Conservation (phyloP, 805 yeast genomes). For the Monosporozyma aerobia region DNA sequence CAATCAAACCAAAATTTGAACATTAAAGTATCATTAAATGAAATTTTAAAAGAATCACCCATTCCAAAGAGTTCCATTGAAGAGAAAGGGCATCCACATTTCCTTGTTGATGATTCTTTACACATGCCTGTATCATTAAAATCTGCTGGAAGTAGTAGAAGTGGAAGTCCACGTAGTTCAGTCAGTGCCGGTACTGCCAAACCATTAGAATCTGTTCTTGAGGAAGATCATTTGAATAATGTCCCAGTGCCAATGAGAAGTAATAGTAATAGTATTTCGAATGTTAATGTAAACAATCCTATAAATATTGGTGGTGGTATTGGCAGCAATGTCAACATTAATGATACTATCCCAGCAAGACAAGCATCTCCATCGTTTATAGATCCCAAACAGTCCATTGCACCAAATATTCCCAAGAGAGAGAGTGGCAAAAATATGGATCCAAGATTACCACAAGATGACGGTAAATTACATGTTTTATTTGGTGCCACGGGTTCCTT, state of each 20-base stretch:
- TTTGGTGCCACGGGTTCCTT: conserved; percentile 87
- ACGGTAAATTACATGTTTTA: conserved; percentile 76
- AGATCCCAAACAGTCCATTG: conserved; percentile 6
- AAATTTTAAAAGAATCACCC: not conserved
- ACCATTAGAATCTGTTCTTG: conserved; percentile 9
- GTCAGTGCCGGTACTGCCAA: not conserved
- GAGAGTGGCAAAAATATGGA: conserved; percentile 44
- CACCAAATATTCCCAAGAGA: conserved; percentile 27
- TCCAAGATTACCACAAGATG: conserved; percentile 65
- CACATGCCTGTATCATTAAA: conserved; percentile 15
- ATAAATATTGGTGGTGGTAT: not conserved
- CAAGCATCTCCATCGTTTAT: not conserved
- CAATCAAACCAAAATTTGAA: not conserved
- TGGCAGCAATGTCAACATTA: not conserved
- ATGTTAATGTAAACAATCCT: not conserved
- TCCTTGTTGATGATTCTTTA: conserved; percentile 32
- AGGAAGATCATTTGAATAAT: conserved; percentile 3
- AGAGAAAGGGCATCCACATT: conserved; percentile 42
- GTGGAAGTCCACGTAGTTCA: conserved; percentile 14
- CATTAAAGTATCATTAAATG: not conserved
- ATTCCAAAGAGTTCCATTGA: not conserved
- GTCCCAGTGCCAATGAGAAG: not conserved
- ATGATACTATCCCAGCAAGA: conserved; percentile 1
- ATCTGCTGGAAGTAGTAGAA: conserved; percentile 17
- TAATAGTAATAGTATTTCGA: not conserved